Conservation (phyloP, 1,139 yeast genomes). For the Kodamaea suecica region DNA sequence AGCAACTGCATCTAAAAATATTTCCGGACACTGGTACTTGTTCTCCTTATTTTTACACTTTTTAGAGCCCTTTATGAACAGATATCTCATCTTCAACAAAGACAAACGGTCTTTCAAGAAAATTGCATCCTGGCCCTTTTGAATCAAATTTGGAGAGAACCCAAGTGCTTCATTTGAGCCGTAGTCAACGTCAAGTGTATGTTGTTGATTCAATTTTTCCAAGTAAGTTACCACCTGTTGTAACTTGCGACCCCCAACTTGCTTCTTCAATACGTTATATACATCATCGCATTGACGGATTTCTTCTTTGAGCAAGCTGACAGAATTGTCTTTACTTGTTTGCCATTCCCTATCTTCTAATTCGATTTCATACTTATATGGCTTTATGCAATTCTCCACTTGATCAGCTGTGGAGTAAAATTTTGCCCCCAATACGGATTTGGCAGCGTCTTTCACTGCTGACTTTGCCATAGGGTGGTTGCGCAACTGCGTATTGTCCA, state of each 20-base stretch:
- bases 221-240: slow-evolving; percentile 78
- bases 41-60: slow-evolving; percentile 73
- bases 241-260: slow-evolving; percentile 80
- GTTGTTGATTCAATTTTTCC: slow-evolving; percentile 45
- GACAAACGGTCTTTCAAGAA: slow-evolving; percentile 76
- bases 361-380: slow-evolving; percentile 95
- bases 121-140: slow-evolving; percentile 80
- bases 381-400: slow-evolving; percentile 96
- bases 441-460: slow-evolving; percentile 83
- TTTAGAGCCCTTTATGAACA: slow-evolving; percentile 67
- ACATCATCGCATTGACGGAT: slow-evolving; percentile 75
- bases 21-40: slow-evolving; percentile 91
- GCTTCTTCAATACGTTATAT: slow-evolving; percentile 57
- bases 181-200: slow-evolving; percentile 42
- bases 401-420: slow-evolving; percentile 95
- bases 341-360: slow-evolving; percentile 95
- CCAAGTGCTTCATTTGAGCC: slow-evolving; percentile 66
- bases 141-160: slow-evolving; percentile 66
- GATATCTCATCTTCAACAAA: slow-evolving; percentile 70
- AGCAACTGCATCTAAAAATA: slow-evolving; percentile 87
- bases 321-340: slow-evolving; percentile 74
- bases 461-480: slow-evolving; percentile 83
- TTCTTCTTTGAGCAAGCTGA: slow-evolving; percentile 74
- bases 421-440: slow-evolving; percentile 69
- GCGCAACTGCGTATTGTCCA: slow-evolving; percentile 68